Percentiles rank a stretch among this genome's conserved stretches.
These are phyloP conservation scores for Lyophyllum atratum DNA, from an alignment of 768 basidiomycete species.

Conservation along the genomic window DNA sequence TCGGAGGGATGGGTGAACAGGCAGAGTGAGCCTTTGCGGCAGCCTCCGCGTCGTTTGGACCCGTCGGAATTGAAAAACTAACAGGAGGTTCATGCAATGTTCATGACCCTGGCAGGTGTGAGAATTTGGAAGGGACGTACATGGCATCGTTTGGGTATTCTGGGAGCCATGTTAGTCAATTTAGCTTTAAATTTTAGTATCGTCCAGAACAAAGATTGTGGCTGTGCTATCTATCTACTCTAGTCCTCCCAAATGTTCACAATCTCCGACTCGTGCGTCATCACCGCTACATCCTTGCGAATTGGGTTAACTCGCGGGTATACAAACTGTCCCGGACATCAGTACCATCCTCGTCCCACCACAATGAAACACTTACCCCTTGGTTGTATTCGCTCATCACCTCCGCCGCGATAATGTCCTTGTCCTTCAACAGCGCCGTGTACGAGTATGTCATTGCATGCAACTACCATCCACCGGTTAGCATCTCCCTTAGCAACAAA, in stretches of 20 bases:
- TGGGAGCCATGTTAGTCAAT: not conserved
- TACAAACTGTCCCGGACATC: slow-evolving; percentile 59
- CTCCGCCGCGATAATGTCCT: slow-evolving; percentile 71
- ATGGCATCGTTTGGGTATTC: not conserved
- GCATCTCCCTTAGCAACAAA: not conserved
- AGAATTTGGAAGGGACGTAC: not conserved
- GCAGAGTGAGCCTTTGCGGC: slow-evolving; percentile 15
- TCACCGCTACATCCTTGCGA: slow-evolving; percentile 75
- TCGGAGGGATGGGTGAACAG: slow-evolving; percentile 30
- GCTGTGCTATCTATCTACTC: slow-evolving; percentile 10
- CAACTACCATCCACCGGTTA: slow-evolving; percentile 34
- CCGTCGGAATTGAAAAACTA: slow-evolving; percentile 24
- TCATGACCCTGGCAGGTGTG: not conserved
- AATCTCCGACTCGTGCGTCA: slow-evolving; percentile 85
- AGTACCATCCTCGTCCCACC: not conserved
- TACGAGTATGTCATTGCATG: slow-evolving; percentile 56
- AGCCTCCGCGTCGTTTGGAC: slow-evolving; percentile 5
- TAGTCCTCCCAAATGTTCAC: slow-evolving; percentile 56
- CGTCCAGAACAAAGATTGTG: slow-evolving; percentile 7
- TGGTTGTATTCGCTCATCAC: slow-evolving; percentile 85
- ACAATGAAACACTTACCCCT: slow-evolving; percentile 48
- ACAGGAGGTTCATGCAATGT: not conserved
- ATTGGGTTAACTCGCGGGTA: slow-evolving; percentile 80
- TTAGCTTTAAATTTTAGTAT: too few species aligned
- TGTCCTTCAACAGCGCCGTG: slow-evolving; percentile 70